Evolutionary conservation across 1,139 yeast species (phyloP), one percentile per base, ranked within the genome.

Genomic region (Blastobotrys proliferans): DNA sequence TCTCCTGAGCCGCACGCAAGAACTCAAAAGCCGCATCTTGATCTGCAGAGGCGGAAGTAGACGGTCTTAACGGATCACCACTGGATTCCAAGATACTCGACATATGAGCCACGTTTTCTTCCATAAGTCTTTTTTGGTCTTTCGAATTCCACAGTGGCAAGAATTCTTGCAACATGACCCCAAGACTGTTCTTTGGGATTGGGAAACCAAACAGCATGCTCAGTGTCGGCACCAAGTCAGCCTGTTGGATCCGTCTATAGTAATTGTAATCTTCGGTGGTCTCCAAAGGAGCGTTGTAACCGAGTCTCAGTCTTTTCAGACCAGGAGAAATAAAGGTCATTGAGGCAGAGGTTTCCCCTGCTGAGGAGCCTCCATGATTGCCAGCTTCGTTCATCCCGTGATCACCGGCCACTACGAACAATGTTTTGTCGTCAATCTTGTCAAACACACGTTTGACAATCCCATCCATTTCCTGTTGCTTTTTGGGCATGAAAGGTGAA

Each of bases 281-380:
- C 0, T 83, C 81, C 5, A 81, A 64, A 1, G 73, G 68, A 6
- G 54, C 48, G 6, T 46, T 22, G 30, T 46, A 36, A 46, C 43
- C 1, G 43, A 17, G 27, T 56, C 29, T 18, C 27, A 24, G 11
- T 2, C 47, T 35, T 31, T 68, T 50, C 46, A 88, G 73, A 53
- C 74, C 74, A 4, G 80, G 76, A 0, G 96, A 82, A 1, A 84
- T 66, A 39, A 92, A 72, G 1, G 81, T 66, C 57, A 92, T 57
- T 0, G 84, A 97, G 0, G 98, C 82, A 19, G 88, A 83, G 0
- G 97, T 92, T 61, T 92, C 98, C 0, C 97, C 95, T 0, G 73
- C 63, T 0, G 96, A 84, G 0, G 97, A 85, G 0, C 97, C 98
- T 10, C 98, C 98, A 60, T 92, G 98, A 55, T 92, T 92, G 0